Evolutionary conservation across 1,284 basidiomycete genomes (phyloP).

Genomic region (Irpex sp.): DNA sequence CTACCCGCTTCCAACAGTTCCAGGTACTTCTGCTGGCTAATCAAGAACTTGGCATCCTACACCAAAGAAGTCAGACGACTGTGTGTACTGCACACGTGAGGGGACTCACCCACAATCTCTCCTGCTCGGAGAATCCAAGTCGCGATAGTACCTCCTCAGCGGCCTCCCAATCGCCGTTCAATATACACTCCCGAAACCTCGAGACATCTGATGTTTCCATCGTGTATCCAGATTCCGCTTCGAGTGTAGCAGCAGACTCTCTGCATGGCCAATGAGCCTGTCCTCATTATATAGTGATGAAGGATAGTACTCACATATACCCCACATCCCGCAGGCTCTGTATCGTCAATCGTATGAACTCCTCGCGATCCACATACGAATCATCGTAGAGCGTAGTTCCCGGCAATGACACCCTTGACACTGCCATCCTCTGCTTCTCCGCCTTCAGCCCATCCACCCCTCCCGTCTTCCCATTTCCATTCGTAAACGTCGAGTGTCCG

Average conservation of each 20-base stretch:
- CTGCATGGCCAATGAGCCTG: conserved; percentile 36
- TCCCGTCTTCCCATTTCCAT: conserved; percentile 25
- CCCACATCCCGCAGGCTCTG: conserved; percentile 93
- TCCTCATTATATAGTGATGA: background rate
- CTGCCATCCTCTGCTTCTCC: conserved; percentile 40
- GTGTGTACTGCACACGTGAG: no score
- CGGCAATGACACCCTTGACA: conserved; percentile 61
- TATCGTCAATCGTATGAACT: conserved; percentile 87
- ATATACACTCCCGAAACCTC: conserved; percentile 79
- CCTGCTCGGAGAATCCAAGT: conserved; percentile 65
- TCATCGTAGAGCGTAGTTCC: conserved; percentile 74
- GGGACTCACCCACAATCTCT: conserved; percentile 58
- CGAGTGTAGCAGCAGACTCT: conserved; percentile 83
- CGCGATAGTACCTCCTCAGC: conserved; percentile 72
- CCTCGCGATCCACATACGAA: conserved; percentile 80
- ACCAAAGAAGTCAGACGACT: background rate
- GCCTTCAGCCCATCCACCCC: conserved; percentile 37
- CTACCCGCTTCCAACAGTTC: conserved; percentile 87
- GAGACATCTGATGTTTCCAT: conserved; percentile 81
- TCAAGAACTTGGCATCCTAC: conserved; percentile 82
- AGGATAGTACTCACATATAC: conserved; percentile 68
- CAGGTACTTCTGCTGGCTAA: conserved; percentile 94
- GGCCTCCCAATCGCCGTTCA: conserved; percentile 82
- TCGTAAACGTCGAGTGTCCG: conserved; percentile 33
- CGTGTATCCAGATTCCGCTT: conserved; percentile 89